Conservation (phyloP, 2,329 filamentous ascomycete genomes). For the Ascochyta viciae-villosae region DNA sequence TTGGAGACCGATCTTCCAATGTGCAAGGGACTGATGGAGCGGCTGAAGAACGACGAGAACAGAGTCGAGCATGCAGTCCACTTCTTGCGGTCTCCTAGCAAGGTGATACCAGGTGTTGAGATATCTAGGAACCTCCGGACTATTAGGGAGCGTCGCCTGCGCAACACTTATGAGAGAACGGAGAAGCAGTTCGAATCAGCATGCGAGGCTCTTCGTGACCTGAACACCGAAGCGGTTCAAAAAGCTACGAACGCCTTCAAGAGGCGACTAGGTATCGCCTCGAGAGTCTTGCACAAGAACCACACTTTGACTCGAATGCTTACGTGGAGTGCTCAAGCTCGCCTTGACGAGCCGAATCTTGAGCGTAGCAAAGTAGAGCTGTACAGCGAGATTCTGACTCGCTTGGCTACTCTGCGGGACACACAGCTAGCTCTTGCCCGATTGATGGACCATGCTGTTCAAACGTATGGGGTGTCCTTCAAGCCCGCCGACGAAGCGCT, state of each 20-base stretch:
- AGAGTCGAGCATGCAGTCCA: slow-evolving; percentile 14
- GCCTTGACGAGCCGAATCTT: slow-evolving; percentile 31
- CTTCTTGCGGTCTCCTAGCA: slow-evolving; percentile 3
- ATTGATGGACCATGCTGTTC: slow-evolving; percentile 34
- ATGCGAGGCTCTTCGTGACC: slow-evolving; percentile 19
- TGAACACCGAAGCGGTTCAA: slow-evolving; percentile 13
- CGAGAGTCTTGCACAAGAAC: slow-evolving; percentile 35
- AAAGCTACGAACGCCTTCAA: slow-evolving; percentile 25
- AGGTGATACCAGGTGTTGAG: slow-evolving; percentile 1
- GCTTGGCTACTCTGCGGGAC: slow-evolving; percentile 37
- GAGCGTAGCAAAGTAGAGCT: slow-evolving; percentile 19
- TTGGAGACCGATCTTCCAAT: slow-evolving; percentile 37
- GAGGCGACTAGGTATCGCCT: slow-evolving; percentile 31
- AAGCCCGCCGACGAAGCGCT: slow-evolving; percentile 20
- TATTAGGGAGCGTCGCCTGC: slow-evolving; percentile 16
- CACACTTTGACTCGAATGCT: slow-evolving; percentile 37
- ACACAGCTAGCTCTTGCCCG: slow-evolving; percentile 38
- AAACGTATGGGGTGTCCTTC: slow-evolving; percentile 27
- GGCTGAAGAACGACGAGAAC: slow-evolving; percentile 36
- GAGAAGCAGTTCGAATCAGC: slow-evolving; percentile 29
- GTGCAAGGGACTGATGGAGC: slow-evolving; percentile 31
- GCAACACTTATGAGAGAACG: slow-evolving; percentile 26
- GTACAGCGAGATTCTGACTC: slow-evolving; percentile 33
- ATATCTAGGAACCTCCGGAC: slow-evolving; percentile 5
- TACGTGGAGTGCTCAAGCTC: slow-evolving; percentile 37